Conservation (phyloP, 306 rosid genomes). For the Fragaria ananassa region DNA sequence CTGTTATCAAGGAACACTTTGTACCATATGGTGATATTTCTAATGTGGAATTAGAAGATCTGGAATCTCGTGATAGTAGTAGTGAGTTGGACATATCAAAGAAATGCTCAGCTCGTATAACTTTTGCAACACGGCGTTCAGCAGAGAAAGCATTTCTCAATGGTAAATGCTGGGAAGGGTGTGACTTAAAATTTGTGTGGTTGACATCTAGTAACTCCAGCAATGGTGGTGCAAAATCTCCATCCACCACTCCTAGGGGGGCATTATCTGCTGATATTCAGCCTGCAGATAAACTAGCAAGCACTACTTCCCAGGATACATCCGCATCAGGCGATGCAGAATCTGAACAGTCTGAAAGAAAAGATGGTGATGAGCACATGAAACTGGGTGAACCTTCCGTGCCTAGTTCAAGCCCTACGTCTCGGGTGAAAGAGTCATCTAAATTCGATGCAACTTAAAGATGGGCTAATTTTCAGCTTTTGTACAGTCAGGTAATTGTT, state of each 20-base stretch:
- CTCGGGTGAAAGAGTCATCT: slow-evolving; percentile 47
- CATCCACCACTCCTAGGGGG: slow-evolving; percentile 46
- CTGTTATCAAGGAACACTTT: slow-evolving; percentile 72
- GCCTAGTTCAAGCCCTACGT: slow-evolving; percentile 30
- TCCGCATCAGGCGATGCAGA: slow-evolving; percentile 39
- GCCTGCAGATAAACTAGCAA: slow-evolving; percentile 32
- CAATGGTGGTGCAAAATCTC: slow-evolving; percentile 46
- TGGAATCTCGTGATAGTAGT: slow-evolving; percentile 28
- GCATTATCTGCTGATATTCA: slow-evolving; percentile 33
- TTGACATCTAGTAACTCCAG: slow-evolving; percentile 41
- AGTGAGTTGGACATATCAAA: slow-evolving; percentile 45
- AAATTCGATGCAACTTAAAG: slow-evolving; percentile 42
- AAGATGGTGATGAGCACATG: slow-evolving; percentile 31
- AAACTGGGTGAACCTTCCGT: slow-evolving; percentile 44
- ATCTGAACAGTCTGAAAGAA: slow-evolving; percentile 32
- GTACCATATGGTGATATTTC: slow-evolving; percentile 63
- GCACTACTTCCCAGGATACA: slow-evolving; percentile 33
- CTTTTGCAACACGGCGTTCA: slow-evolving; percentile 58
- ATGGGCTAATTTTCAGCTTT: slow-evolving; percentile 45
- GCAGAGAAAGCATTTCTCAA: slow-evolving; percentile 69
- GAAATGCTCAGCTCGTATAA: slow-evolving; percentile 36
- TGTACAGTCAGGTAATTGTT: slow-evolving; percentile 86
- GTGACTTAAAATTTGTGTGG: slow-evolving; percentile 63
- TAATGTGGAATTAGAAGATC: slow-evolving; percentile 50
- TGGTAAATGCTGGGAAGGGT: slow-evolving; percentile 77